phyloP scores from a whole-genome alignment of 179 eudicot species.

The Spinacia oleracea region DNA sequence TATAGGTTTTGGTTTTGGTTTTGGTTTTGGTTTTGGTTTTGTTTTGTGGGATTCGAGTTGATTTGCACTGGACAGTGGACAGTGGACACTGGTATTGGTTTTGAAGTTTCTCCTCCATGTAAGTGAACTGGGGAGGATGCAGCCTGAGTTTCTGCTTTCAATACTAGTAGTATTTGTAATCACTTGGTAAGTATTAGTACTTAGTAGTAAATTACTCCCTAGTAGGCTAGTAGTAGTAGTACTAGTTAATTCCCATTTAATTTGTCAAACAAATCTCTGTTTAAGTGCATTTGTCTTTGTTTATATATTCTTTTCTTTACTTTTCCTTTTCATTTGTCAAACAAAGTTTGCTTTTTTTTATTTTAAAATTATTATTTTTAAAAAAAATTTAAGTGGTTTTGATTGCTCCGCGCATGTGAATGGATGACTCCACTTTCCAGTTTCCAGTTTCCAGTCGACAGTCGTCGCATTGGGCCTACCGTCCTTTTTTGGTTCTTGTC shows the following conservation, averaged over 20 bases:
- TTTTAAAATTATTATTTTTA: neutral
- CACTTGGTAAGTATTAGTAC: neutral
- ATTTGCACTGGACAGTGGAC: no score
- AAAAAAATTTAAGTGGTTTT: neutral
- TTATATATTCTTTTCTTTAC: neutral
- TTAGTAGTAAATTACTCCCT: no score
- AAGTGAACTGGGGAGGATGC: constrained; percentile 4
- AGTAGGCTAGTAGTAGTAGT: no score
- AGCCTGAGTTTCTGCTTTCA: constrained; percentile 17
- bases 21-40: neutral
- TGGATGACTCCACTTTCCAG: constrained; percentile 25
- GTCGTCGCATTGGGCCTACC: constrained; percentile 17
- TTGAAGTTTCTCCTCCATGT: constrained; percentile 8
- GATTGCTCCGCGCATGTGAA: constrained; percentile 26
- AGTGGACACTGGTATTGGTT: neutral
- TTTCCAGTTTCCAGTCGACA: constrained; percentile 7
- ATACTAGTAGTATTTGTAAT: constrained; percentile 21
- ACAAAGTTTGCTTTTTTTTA: constrained; percentile 19
- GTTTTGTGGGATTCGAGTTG: neutral
- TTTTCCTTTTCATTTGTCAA: constrained; percentile 20
- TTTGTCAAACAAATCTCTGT: neutral
- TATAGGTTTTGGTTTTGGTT: constrained; percentile 7
- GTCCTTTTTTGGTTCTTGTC: constrained; percentile 8
- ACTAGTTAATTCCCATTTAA: no score
- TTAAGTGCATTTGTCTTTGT: neutral